A percentile compares a stretch with the other conserved stretches of the same genome.
Conservation (phyloP, 2,329 filamentous ascomycete species). For the Aspergillus caelatus region DNA sequence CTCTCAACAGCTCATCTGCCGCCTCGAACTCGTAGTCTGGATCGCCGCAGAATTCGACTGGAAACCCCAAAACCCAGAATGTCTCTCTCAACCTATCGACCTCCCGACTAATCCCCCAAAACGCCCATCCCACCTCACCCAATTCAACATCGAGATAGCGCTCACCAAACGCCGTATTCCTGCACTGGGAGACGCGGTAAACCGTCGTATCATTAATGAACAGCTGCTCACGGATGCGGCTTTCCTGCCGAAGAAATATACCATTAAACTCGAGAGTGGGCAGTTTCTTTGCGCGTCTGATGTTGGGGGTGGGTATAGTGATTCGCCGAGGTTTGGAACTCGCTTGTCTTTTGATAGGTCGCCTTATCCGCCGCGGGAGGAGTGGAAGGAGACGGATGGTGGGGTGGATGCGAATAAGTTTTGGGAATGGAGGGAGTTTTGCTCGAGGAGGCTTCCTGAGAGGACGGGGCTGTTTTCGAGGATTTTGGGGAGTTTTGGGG, state of each 20-base stretch:
- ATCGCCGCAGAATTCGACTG: background rate
- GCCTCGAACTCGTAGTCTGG: background rate
- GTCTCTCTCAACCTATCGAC: background rate
- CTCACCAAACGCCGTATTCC: background rate
- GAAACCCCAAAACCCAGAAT: background rate
- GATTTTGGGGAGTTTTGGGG: background rate
- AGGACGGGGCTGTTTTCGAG: background rate
- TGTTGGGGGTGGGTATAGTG: background rate
- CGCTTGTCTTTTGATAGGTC: background rate
- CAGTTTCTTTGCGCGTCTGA: background rate
- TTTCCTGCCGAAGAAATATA: background rate
- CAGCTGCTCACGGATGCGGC: background rate
- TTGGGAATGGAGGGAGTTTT: background rate
- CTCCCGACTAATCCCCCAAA: background rate
- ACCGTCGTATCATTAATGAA: background rate
- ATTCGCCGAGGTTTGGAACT: background rate
- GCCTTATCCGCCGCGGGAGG: background rate
- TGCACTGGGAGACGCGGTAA: background rate
- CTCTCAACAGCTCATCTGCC: background rate
- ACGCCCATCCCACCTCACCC: background rate
- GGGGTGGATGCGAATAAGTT: background rate
- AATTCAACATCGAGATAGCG: background rate
- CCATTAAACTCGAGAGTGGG: background rate
- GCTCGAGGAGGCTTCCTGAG: background rate
- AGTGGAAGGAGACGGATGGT: background rate